These are phyloP conservation scores for Annulohypoxylon nitens DNA, from an alignment of 495 filamentous ascomycete species.

Conservation along the genomic window DNA sequence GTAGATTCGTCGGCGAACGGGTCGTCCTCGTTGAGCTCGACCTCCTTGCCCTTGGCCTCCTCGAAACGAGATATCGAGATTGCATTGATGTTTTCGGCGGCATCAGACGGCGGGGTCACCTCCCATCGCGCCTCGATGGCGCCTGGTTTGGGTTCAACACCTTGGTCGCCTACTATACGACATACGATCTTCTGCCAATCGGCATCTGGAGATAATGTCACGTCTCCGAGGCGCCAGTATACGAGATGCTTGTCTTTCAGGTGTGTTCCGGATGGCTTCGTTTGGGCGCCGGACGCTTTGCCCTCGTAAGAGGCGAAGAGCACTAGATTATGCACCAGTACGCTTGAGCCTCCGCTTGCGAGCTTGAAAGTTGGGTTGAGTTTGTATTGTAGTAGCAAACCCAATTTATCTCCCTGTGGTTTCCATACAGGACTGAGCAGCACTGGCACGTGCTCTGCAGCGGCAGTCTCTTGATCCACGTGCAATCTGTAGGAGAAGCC, in stretches of 20 bases:
- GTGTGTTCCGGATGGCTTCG: constrained; percentile 82
- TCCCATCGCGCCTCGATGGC: constrained; percentile 88
- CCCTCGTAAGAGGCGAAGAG: constrained; percentile 85
- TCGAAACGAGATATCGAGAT: constrained; percentile 70
- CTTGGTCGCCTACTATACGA: constrained; percentile 79
- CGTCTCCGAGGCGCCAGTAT: constrained; percentile 89
- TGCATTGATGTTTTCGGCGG: constrained; percentile 63
- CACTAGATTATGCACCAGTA: constrained; percentile 84
- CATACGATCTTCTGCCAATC: constrained; percentile 78
- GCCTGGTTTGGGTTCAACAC: constrained; percentile 79
- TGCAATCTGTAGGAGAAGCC: constrained; percentile 98
- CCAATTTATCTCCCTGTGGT: constrained; percentile 82
- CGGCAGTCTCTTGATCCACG: constrained; percentile 71
- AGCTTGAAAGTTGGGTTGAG: constrained; percentile 79
- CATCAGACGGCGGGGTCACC: constrained; percentile 58
- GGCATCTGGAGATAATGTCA: constrained; percentile 69
- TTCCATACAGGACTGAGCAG: constrained; percentile 86
- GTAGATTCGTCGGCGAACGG: constrained; percentile 60
- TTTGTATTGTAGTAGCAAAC: constrained; percentile 84
- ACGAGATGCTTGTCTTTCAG: constrained; percentile 88
- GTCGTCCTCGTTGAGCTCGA: constrained; percentile 50
- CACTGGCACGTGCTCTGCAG: constrained; percentile 71
- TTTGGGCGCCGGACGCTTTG: constrained; percentile 73
- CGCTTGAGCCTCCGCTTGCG: constrained; percentile 52
- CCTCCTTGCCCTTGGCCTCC: constrained; percentile 59